Conservation (phyloP, 176 grass and related monocot species). For the Oryza australiensis region DNA sequence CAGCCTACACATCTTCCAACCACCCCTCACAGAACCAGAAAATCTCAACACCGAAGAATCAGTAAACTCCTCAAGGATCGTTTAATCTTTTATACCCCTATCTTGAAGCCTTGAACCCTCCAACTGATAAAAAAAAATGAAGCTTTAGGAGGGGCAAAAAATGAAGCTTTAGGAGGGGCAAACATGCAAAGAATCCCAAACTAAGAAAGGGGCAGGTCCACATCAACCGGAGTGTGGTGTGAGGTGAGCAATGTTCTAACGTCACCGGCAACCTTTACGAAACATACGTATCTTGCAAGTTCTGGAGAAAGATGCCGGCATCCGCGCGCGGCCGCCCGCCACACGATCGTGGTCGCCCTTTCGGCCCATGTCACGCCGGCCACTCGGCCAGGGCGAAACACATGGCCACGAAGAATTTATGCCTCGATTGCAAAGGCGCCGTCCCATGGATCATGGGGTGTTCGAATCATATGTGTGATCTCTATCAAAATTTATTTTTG, state of each 20-base stretch:
- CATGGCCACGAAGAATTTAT: constrained; percentile 40
- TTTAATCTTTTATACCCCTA: neutral
- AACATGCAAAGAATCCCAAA: neutral
- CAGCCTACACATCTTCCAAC: neutral
- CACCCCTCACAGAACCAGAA: constrained; percentile 1
- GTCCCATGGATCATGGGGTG: no score
- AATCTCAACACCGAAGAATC: neutral
- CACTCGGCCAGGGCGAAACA: constrained; percentile 4
- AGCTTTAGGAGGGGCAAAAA: neutral
- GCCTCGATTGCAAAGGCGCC: neutral
- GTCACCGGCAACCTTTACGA: constrained; percentile 30
- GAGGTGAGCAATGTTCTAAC: constrained; percentile 29
- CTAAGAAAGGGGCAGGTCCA: neutral
- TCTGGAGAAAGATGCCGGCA: constrained; percentile 50
- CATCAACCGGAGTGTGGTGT: neutral
- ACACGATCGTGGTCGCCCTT: constrained; percentile 17
- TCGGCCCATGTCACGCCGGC: neutral
- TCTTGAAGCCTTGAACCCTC: neutral
- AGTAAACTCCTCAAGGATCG: neutral
- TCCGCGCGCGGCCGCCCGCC: constrained; percentile 35
- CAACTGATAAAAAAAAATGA: neutral
- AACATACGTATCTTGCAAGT: constrained; percentile 48
- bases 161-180: neutral
- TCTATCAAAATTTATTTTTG: no score
- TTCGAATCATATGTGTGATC: no score